These are phyloP conservation scores for Purpureocillium takamizusanense DNA, from an alignment of 2,329 filamentous ascomycete species.

Conservation along the genomic window DNA sequence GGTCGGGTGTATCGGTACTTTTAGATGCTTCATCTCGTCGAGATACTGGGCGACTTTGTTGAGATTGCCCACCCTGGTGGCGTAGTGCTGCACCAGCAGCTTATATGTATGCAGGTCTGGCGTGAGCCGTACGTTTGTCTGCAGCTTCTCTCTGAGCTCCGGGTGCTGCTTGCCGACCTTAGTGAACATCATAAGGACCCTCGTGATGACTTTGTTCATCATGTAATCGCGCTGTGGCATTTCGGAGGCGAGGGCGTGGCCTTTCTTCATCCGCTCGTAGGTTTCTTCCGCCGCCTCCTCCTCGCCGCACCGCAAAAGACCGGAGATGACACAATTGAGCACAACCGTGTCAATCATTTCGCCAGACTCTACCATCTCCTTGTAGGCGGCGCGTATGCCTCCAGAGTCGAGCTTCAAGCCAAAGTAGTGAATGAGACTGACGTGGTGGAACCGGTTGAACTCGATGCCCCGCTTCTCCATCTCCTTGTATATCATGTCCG, in stretches of 20 bases:
- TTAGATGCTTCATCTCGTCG: constrained; percentile 67
- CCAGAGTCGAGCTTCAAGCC: constrained; percentile 66
- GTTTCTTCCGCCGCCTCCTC: constrained; percentile 67
- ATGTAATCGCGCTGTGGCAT: constrained; percentile 37
- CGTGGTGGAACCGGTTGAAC: constrained; percentile 72
- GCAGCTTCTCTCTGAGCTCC: constrained; percentile 42
- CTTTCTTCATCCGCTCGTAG: constrained; percentile 73
- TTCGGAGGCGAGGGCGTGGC: constrained; percentile 31
- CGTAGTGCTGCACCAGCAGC: constrained; percentile 69
- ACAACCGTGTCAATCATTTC: constrained; percentile 84
- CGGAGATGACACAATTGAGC: constrained; percentile 77
- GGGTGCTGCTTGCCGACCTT: constrained; percentile 45
- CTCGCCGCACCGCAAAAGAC: constrained; percentile 70
- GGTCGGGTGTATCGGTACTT: constrained; percentile 61
- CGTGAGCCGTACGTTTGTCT: constrained; percentile 54
- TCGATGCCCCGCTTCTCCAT: constrained; percentile 61
- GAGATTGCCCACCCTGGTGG: constrained; percentile 60
- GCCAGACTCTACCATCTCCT: constrained; percentile 71
- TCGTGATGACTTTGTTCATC: constrained; percentile 40
- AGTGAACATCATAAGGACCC: constrained; percentile 49
- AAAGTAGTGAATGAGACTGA: constrained; percentile 75
- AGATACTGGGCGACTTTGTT: constrained; percentile 61
- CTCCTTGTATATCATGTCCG: constrained; percentile 76
- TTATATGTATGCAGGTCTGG: constrained; percentile 75
- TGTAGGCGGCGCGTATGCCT: constrained; percentile 68